A percentile compares a stretch with the other conserved stretches of the same genome.
These are phyloP conservation scores for Murraya paniculata DNA, from an alignment of 345 rosid genomes.

Conservation along the genomic window DNA sequence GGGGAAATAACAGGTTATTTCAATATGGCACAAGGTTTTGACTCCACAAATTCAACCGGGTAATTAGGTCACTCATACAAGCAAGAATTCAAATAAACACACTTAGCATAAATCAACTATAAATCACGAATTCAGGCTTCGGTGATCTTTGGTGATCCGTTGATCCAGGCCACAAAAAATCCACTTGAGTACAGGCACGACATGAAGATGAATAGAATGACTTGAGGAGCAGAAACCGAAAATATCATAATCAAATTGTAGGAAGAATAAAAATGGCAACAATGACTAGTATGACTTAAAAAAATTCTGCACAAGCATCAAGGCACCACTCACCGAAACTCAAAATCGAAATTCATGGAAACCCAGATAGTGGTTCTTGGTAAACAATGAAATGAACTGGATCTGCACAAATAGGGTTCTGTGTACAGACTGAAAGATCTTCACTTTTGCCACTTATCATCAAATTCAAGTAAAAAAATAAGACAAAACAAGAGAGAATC, in stretches of 20 bases:
- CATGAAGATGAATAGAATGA: background rate
- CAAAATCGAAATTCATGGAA: constrained; percentile 8
- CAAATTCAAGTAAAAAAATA: background rate
- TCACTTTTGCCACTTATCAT: constrained; percentile 1
- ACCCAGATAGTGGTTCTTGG: constrained; percentile 4
- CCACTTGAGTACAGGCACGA: background rate
- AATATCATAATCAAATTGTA: background rate
- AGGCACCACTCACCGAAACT: constrained; percentile 18
- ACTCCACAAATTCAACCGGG: constrained; percentile 10
- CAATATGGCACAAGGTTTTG: background rate
- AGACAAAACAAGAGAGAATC: constrained; percentile 10
- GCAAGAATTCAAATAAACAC: background rate
- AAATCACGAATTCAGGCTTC: background rate
- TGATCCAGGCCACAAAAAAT: background rate
- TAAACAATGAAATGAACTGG: constrained; percentile 7
- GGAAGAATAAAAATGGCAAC: background rate
- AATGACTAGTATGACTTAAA: background rate
- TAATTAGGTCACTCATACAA: background rate
- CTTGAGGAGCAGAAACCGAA: background rate
- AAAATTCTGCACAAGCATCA: background rate
- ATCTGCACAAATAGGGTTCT: constrained; percentile 12
- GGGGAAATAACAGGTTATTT: background rate
- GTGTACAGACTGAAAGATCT: background rate
- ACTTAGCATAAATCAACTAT: background rate
- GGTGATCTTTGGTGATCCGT: background rate